These are phyloP conservation scores for Kodamaea sp. DNA, from an alignment of 1,139 yeast species.

Conservation along the genomic window DNA sequence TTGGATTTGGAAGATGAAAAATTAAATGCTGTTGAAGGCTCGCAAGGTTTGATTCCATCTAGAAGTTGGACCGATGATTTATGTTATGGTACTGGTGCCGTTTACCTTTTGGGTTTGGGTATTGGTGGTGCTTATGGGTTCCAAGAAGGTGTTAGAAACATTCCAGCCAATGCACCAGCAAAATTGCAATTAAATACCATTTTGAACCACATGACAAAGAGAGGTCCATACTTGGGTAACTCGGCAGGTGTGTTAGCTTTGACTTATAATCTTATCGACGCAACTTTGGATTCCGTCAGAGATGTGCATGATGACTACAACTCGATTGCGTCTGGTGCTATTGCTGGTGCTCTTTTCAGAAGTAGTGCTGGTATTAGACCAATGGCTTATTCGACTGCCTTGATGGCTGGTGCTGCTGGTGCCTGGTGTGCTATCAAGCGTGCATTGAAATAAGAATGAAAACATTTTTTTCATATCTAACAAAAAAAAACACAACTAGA, in stretches of 20 bases:
- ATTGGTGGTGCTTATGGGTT: slow-evolving; percentile 87
- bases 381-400: slow-evolving; percentile 80
- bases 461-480: slow-evolving; percentile 1
- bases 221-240: slow-evolving; percentile 95
- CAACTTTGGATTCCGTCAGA: slow-evolving; percentile 72
- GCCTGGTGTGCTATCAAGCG: slow-evolving; percentile 87
- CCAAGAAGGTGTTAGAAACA: slow-evolving; percentile 74
- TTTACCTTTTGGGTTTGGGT: slow-evolving; percentile 70
- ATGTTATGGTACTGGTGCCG: slow-evolving; percentile 97
- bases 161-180: slow-evolving; percentile 70
- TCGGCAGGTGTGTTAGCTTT: slow-evolving; percentile 92
- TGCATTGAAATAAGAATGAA: slow-evolving; percentile 18
- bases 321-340: slow-evolving; percentile 84
- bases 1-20: slow-evolving; percentile 81
- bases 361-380: slow-evolving; percentile 83
- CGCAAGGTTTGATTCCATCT: slow-evolving; percentile 76
- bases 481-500: no score
- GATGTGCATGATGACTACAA: slow-evolving; percentile 86
- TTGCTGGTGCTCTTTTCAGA: slow-evolving; percentile 89
- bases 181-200: slow-evolving; percentile 84
- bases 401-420: slow-evolving; percentile 89
- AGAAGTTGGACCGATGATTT: slow-evolving; percentile 97
- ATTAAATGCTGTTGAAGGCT: slow-evolving; percentile 71
- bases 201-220: slow-evolving; percentile 85
- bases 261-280: slow-evolving; percentile 80